Evolutionary conservation across 495 filamentous ascomycete genomes (phyloP).

Genomic region (Penicillium canescens): DNA sequence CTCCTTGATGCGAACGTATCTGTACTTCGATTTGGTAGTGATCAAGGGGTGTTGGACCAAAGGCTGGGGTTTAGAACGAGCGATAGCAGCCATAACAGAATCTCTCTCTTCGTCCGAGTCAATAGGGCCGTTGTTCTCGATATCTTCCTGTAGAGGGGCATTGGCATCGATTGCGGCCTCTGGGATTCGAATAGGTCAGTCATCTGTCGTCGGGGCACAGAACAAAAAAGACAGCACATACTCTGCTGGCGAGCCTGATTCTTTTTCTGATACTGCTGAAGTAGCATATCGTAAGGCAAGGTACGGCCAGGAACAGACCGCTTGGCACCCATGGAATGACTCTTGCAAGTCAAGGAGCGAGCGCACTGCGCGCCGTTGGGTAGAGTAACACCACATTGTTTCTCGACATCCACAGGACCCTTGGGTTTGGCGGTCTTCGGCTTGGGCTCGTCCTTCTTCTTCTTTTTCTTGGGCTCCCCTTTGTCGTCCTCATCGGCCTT

Average conservation of each 20-base stretch:
- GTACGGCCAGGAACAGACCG: conserved; percentile 85
- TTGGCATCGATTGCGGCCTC: conserved; percentile 93
- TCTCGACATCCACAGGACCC: conserved; percentile 95
- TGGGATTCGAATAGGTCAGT: conserved; percentile 34
- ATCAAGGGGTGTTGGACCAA: conserved; percentile 65
- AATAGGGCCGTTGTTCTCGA: conserved; percentile 70
- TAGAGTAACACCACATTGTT: conserved; percentile 90
- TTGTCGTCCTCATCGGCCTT: conserved; percentile 78
- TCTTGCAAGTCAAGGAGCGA: conserved; percentile 92
- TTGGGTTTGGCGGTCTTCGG: conserved; percentile 85
- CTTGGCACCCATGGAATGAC: conserved; percentile 95
- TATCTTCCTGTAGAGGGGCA: conserved; percentile 84
- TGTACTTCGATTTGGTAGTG: conserved; percentile 71
- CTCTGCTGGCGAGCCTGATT: conserved; percentile 97
- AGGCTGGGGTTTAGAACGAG: conserved; percentile 72
- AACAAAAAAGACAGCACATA: conserved; percentile 40
- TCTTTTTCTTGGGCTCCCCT: conserved; percentile 84
- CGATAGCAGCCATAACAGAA: conserved; percentile 80
- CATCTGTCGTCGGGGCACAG: not conserved
- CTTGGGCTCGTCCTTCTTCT: conserved; percentile 89
- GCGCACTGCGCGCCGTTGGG: conserved; percentile 86
- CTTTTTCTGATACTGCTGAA: conserved; percentile 96
- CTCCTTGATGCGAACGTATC: conserved; percentile 83
- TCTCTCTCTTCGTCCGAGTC: conserved; percentile 94
- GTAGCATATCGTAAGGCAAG: conserved; percentile 90